Evolutionary conservation across 345 rosid genomes (phyloP).

Genomic region (Boechera stricta): DNA sequence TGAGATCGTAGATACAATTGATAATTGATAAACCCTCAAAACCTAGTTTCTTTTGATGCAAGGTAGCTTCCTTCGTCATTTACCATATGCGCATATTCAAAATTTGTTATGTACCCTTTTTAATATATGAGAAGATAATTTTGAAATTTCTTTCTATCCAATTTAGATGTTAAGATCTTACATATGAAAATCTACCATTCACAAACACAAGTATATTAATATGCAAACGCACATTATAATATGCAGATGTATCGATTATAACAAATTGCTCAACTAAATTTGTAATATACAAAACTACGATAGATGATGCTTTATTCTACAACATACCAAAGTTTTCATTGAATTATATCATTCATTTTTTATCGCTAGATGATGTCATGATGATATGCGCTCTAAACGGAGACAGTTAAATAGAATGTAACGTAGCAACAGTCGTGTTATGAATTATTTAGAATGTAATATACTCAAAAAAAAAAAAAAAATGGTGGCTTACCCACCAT

Average conservation of each 20-base stretch:
- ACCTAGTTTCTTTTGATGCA: constrained; percentile 25
- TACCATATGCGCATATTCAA: neutral
- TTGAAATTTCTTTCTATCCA: neutral
- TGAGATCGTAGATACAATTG: neutral
- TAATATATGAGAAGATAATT: neutral
- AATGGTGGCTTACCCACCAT: too few species aligned
- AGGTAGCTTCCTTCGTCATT: neutral
- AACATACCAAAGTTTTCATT: too few species aligned
- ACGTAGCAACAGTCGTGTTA: too few species aligned
- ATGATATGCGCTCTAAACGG: too few species aligned
- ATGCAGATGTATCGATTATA: neutral
- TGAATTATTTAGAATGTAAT: too few species aligned
- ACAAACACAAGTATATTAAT: neutral
- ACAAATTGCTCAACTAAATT: too few species aligned
- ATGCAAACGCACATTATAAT: neutral
- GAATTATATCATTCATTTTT: too few species aligned
- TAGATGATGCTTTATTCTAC: too few species aligned
- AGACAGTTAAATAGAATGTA: too few species aligned
- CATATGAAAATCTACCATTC: neutral
- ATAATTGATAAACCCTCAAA: neutral
- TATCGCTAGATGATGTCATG: too few species aligned
- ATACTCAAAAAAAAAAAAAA: too few species aligned
- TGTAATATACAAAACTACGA: too few species aligned
- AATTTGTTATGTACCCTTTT: neutral
- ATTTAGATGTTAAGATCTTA: neutral